Base-by-base conservation (phyloP, 2,329 filamentous ascomycete species). In the Nothomitra cinnamomea region DNA sequence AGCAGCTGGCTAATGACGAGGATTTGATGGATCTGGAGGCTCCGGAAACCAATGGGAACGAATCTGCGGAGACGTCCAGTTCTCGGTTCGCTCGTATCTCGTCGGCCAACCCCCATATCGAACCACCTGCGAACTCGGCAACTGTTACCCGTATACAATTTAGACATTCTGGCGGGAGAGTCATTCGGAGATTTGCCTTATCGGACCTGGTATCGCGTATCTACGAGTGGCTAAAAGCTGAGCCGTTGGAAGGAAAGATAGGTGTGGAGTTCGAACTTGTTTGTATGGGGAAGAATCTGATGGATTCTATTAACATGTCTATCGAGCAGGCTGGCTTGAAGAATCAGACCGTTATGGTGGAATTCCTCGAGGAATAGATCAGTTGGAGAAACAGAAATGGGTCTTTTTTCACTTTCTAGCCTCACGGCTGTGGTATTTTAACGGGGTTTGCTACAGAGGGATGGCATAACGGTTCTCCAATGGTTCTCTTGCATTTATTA, bases 171-270 rank as follows among this genome's bases (percentile, higher is more conserved):
- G 83, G 79, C 10, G 88, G 88, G 1, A 81, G 90, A 17, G 77
- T 95, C 8, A 89, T 98, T 56, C 82, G 88, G 28, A 79, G 87
- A n/a, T 98, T 98, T 68, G 72, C 74, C 8, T 68, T 89, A 2
- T 67, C 77, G 13, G 92, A 98, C 55, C 73, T 77, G 1, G 88
- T 98, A 12, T 77, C 80, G 54, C 79, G 86, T 12, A 81, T 98
- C 47, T 98, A 90, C 67, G 92, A 98, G 70, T 98, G 89, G 87
- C 79, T 98, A 58, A 98, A 96, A 70, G 83, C 89, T 0, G 80
- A 84, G 56, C 86, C 88, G 1, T 67, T 94, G 50, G 83, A 89
- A 59, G 87, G 84, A 61, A 90, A 87, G 66, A 77, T 78, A 28
- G 86, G 83, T 0, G 67, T 83, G 12, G 77, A 79, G 57, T 98